Evolutionary conservation across 306 rosid genomes (phyloP).

Genomic region (Benincasa hispida): DNA sequence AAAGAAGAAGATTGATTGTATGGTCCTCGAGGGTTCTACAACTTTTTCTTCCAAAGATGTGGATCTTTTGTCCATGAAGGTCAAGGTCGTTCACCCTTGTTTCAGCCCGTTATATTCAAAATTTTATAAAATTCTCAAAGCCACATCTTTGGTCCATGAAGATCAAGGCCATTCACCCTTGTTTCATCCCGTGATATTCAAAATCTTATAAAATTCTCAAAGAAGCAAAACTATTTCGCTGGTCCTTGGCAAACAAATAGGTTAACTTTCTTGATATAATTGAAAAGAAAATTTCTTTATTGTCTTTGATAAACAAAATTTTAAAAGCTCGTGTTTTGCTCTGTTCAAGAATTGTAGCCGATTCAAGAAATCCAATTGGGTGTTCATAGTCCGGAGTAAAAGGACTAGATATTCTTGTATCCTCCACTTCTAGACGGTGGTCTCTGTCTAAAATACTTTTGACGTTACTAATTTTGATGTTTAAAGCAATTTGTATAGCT

Average conservation of each 20-base stretch:
- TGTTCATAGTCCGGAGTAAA: too few species aligned
- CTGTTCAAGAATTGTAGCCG: too few species aligned
- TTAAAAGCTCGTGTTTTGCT: neutral
- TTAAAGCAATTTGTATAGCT: neutral
- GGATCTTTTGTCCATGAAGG: neutral
- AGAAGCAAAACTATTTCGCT: neutral
- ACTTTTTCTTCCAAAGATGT: neutral
- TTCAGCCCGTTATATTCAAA: neutral
- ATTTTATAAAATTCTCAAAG: neutral
- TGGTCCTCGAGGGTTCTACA: neutral
- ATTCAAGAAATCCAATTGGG: too few species aligned
- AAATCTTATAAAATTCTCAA: neutral
- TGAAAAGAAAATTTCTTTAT: neutral
- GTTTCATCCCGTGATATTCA: neutral
- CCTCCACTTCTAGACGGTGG: neutral
- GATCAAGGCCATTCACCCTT: neutral
- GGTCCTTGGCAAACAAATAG: neutral
- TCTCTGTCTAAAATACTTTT: neutral
- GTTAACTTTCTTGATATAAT: neutral
- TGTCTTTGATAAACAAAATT: neutral
- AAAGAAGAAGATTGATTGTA: neutral
- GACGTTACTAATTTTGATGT: neutral
- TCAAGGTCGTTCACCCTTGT: too few species aligned
- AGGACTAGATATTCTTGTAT: neutral
- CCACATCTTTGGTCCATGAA: neutral